These are phyloP conservation scores for Dryas octopetala DNA, from an alignment of 306 rosid species.

Conservation along the genomic window DNA sequence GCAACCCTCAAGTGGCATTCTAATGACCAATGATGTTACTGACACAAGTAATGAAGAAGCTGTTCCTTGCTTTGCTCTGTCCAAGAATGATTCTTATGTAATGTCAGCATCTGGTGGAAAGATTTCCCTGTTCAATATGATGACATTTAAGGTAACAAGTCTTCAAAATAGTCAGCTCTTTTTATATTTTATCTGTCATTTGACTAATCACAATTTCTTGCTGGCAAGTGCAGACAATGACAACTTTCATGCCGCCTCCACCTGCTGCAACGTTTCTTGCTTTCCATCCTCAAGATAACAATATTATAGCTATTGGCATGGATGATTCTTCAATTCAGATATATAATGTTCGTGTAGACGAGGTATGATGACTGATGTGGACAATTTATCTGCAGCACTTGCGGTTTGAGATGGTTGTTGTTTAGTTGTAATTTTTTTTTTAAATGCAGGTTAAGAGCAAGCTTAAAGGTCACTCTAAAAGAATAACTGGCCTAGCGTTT, in stretches of 20 bases:
- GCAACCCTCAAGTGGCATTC: constrained; percentile 96
- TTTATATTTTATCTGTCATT: background rate
- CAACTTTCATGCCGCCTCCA: constrained; percentile 97
- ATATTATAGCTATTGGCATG: constrained; percentile 97
- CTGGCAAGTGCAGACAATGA: constrained; percentile 81
- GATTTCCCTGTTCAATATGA: constrained; percentile 93
- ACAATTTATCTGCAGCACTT: constrained; percentile 13
- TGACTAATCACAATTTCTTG: constrained; percentile 39
- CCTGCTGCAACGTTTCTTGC: constrained; percentile 99
- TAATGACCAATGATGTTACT: constrained; percentile 82
- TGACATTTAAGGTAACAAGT: constrained; percentile 83
- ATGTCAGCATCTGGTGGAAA: constrained; percentile 99
- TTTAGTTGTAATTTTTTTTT: constrained; percentile 18
- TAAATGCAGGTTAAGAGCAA: constrained; percentile 83
- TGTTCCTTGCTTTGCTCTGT: constrained; percentile 89
- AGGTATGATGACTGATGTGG: constrained; percentile 49
- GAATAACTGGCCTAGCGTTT: constrained; percentile 93
- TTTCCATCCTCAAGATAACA: constrained; percentile 96
- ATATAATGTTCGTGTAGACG: constrained; percentile 92
- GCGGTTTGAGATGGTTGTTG: constrained; percentile 28
- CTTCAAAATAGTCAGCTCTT: background rate
- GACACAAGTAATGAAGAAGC: constrained; percentile 81
- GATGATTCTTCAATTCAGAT: constrained; percentile 96
- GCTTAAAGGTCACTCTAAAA: constrained; percentile 94
- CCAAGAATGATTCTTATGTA: constrained; percentile 95